Base-by-base conservation (phyloP, 345 rosid genomes). In the Euphorbia tirucalli region DNA sequence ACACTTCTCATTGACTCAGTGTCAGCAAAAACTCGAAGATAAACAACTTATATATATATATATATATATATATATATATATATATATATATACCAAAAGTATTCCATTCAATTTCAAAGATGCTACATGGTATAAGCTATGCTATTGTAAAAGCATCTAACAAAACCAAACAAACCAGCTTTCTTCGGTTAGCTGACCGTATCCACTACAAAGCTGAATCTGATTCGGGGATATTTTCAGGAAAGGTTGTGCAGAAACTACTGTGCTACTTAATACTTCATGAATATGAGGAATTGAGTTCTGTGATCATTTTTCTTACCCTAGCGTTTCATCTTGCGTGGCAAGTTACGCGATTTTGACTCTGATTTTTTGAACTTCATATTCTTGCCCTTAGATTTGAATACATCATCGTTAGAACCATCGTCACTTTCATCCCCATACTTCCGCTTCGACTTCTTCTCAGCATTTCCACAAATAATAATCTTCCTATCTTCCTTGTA, bases 401-500 rank as follows among this genome's bases (percentile, higher is more conserved):
- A 85, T 63, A 64, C 72, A 24, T 75, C 93, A 25, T 88, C 86
- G 3, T 89, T 91, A 1, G 87, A 86, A 48, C 87, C 96, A 15
- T 82, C 86, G 18, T 85, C 95, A 32, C 85, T 83, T 9, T 76
- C 79, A 44, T 75, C 79, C 41, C 75, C 72, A 0, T 54, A 77
- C 72, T 81, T 87, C 62, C 81, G 77, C 61, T 83, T 85, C 4
- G 69, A 82, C 66, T 84, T 89, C 81, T 88, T 88, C 79, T 71
- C 77, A 3, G 80, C 85, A 67, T 71, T 75, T 65, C 78, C 83
- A 32, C 91, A 86, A 30, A 87, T 71, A 31, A 92, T 32, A 27
- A 92, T 89, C 76, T 85, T 84, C 73, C 78, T 83, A 32, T 80
- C 84, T 28, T 89, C 89, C 72, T 79, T 87, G 65, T 75, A 83